These are phyloP conservation scores for Boletus reticuloceps DNA, from an alignment of 768 basidiomycete genomes.

Conservation along the genomic window DNA sequence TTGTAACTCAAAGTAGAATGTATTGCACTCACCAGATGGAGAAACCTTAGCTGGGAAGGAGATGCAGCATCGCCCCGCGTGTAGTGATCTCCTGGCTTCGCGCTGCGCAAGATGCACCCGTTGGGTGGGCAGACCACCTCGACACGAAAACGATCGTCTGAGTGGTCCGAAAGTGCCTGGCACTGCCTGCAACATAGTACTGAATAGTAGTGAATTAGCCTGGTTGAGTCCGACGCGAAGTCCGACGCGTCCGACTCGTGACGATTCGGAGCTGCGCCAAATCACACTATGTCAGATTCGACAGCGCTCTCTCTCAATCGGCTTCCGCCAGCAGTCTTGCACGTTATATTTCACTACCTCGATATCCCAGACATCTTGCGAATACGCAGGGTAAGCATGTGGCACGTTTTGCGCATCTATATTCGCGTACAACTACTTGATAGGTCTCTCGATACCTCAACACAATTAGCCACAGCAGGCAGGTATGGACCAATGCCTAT, in stretches of 20 bases:
- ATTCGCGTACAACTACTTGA: neutral
- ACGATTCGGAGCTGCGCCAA: too few relatives aligned
- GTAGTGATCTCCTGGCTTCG: slow-evolving; percentile 54
- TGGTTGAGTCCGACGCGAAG: too few relatives aligned
- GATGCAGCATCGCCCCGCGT: slow-evolving; percentile 59
- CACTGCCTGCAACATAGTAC: too few relatives aligned
- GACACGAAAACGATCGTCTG: slow-evolving; percentile 50
- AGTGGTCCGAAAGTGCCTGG: too few relatives aligned
- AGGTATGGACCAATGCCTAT: slow-evolving; percentile 18
- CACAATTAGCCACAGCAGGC: slow-evolving; percentile 1
- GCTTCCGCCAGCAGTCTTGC: slow-evolving; percentile 12
- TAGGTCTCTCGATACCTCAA: slow-evolving; percentile 14
- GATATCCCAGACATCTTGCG: slow-evolving; percentile 15
- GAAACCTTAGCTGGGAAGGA: slow-evolving; percentile 62
- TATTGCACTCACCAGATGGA: slow-evolving; percentile 51
- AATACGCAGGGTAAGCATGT: slow-evolving; percentile 17
- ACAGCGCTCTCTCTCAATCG: neutral
- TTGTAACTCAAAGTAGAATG: too few relatives aligned
- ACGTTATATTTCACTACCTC: slow-evolving; percentile 9
- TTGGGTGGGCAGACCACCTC: slow-evolving; percentile 60
- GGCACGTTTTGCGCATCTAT: too few relatives aligned
- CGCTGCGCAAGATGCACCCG: slow-evolving; percentile 58
- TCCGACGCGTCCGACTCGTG: too few relatives aligned
- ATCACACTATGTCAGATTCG: too few relatives aligned
- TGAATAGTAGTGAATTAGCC: too few relatives aligned